Evolutionary conservation across 345 rosid species (phyloP).

Genomic region (Aquilaria sinensis): DNA sequence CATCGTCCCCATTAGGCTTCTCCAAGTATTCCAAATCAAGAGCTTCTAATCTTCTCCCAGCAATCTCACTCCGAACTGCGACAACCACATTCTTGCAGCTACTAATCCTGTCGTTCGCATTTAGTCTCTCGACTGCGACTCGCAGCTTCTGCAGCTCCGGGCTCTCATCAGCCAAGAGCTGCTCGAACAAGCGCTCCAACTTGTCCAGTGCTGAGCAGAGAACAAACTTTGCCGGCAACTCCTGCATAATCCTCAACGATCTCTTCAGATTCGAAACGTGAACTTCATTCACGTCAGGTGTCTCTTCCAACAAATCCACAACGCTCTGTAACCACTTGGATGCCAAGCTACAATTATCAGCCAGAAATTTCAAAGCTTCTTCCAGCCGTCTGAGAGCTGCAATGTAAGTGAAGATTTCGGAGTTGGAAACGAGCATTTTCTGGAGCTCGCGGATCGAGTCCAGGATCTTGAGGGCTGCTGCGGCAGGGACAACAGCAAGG

Average conservation of each 20-base stretch:
- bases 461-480: conserved; percentile 49
- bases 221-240: conserved; percentile 36
- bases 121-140: conserved; percentile 36
- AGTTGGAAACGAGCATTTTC: conserved; percentile 24
- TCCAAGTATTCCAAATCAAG: conserved; percentile 43
- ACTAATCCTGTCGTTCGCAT: conserved; percentile 25
- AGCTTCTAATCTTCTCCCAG: conserved; percentile 27
- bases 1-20: conserved; percentile 32
- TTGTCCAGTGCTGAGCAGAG: conserved; percentile 40
- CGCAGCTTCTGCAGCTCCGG: conserved; percentile 28
- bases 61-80: conserved; percentile 32
- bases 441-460: conserved; percentile 43
- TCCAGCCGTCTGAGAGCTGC: conserved; percentile 44
- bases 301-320: conserved; percentile 37
- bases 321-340: conserved; percentile 65
- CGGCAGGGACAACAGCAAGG: conserved; percentile 48
- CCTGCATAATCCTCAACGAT: conserved; percentile 33
- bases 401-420: conserved; percentile 33
- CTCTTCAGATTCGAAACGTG: conserved; percentile 34
- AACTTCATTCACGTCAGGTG: conserved; percentile 23
- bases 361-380: conserved; percentile 57
- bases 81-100: conserved; percentile 32
- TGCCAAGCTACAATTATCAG: conserved; percentile 58
- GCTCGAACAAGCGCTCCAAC: conserved; percentile 44
- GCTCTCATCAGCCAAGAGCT: conserved; percentile 33